Base-by-base conservation (phyloP, 306 rosid species). In the Pueraria montana region DNA sequence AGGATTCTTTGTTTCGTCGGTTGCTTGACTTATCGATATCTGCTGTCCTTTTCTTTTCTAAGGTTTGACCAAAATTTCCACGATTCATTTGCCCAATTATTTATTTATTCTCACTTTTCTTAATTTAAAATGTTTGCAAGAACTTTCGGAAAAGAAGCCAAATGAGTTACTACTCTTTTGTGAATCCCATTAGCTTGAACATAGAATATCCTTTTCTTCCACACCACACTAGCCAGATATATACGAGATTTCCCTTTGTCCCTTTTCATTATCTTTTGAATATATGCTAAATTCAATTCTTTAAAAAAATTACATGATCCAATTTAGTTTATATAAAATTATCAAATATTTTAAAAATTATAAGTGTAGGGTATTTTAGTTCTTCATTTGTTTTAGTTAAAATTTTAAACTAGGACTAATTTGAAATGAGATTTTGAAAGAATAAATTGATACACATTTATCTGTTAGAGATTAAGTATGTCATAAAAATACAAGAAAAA, bases 181-280 rank as follows among this genome's bases (percentile, higher is more conserved):
- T 23, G 48, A 46, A 49, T 42, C 16, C 55, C 46, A 40, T 76
- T 81, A 72, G 76, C 81, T 50, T 40, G 4, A 49, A 20, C 73
- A 49, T 10, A 36, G 89, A 86, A 90, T 86, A 91, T 91, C 77
- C 87, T 87, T 91, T 91, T 76, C 94, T 85, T 90, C 87, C 50
- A 1, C 61, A 66, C 69, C 68, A 69, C 50, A 62, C 62, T 74
- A 74, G 68, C 78, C 14, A 72, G 49, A 80, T n/a, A n/a, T n/a
- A n/a, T 50, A 52, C 26, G 68, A 42, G 50, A 48, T 16, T n/a
- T 18, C 21, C 21, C 21, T 2, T 17, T n/a, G 59, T 52, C 5
- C 63, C 27, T 20, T 56, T 56, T 20, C 30, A 56, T 56, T 56
- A 20, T 56, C 63, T 9, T 56, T 56, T 56, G 13, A 56, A 56